Evolutionary conservation across 2,329 filamentous ascomycete genomes (phyloP).

Genomic region (Leptodontidium sp.): DNA sequence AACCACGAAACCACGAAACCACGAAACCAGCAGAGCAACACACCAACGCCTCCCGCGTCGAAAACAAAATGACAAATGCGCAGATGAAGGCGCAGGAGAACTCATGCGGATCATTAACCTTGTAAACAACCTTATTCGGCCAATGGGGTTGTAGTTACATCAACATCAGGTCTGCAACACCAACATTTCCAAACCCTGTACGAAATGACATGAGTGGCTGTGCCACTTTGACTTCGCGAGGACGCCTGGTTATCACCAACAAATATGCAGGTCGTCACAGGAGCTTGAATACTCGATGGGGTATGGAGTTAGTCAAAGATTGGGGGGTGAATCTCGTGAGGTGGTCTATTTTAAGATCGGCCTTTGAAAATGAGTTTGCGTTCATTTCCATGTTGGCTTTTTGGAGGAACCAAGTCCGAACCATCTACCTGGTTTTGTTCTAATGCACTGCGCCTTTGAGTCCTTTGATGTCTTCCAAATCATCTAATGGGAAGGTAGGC

Average conservation of each 20-base stretch:
- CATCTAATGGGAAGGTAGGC: too few species aligned
- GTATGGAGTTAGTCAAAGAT: background rate
- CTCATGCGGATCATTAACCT: constrained; percentile 9
- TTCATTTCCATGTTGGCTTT: too few species aligned
- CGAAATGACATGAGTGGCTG: background rate
- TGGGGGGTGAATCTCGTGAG: too few species aligned
- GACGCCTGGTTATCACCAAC: background rate
- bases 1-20: background rate
- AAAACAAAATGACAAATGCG: constrained; percentile 1
- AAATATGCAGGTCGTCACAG: constrained; percentile 11
- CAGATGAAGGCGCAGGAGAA: background rate
- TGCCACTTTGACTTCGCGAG: background rate
- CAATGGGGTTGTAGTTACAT: constrained; percentile 1
- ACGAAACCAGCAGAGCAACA: constrained; percentile 6
- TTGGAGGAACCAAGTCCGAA: too few species aligned
- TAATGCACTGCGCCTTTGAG: too few species aligned
- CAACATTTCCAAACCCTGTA: constrained; percentile 3
- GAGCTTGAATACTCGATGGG: background rate
- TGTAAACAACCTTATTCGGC: background rate
- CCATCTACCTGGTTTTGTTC: too few species aligned
- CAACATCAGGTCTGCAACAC: background rate
- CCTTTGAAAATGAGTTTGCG: too few species aligned
- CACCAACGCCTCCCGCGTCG: background rate
- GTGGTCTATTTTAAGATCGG: too few species aligned
- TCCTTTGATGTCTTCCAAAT: too few species aligned